Conservation (phyloP, 2,329 filamentous ascomycete species). For the Neofusicoccum sp. region DNA sequence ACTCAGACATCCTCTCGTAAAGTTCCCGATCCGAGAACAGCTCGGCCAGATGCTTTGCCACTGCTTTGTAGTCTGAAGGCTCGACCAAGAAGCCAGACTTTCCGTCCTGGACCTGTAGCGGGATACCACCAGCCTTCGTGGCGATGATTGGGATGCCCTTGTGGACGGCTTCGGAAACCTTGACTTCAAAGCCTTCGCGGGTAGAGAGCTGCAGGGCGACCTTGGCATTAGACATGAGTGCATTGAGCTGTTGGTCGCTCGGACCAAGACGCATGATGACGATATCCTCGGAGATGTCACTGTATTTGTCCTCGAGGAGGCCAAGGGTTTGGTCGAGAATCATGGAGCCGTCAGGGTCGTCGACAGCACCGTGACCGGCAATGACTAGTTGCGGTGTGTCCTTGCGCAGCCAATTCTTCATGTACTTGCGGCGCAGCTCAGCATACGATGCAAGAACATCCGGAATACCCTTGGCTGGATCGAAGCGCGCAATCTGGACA, state of each 20-base stretch:
- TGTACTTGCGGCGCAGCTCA: slow-evolving; percentile 63
- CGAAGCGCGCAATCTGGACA: slow-evolving; percentile 77
- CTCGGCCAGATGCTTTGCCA: slow-evolving; percentile 64
- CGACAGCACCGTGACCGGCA: slow-evolving; percentile 75
- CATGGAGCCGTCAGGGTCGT: slow-evolving; percentile 72
- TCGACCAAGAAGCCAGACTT: slow-evolving; percentile 74
- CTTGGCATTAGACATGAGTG: slow-evolving; percentile 68
- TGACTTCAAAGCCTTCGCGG: slow-evolving; percentile 81
- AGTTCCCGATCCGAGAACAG: slow-evolving; percentile 65
- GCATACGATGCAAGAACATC: slow-evolving; percentile 75
- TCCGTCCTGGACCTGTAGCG: slow-evolving; percentile 69
- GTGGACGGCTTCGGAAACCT: slow-evolving; percentile 79
- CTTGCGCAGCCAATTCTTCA: slow-evolving; percentile 48
- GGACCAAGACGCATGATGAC: slow-evolving; percentile 75
- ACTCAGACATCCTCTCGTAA: slow-evolving; percentile 65
- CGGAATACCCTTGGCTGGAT: slow-evolving; percentile 78
- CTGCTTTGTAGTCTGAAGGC: slow-evolving; percentile 66
- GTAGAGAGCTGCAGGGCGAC: slow-evolving; percentile 77
- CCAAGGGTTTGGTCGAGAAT: slow-evolving; percentile 71
- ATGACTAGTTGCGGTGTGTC: slow-evolving; percentile 70
- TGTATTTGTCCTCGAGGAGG: slow-evolving; percentile 62
- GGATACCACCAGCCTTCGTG: slow-evolving; percentile 74
- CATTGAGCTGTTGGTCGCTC: slow-evolving; percentile 77
- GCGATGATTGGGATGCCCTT: slow-evolving; percentile 77
- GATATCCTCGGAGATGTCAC: slow-evolving; percentile 53